Evolutionary conservation across 1,284 basidiomycete genomes (phyloP), one percentile per base, ranked within the genome.

Genomic region (Ustilago hordei): DNA sequence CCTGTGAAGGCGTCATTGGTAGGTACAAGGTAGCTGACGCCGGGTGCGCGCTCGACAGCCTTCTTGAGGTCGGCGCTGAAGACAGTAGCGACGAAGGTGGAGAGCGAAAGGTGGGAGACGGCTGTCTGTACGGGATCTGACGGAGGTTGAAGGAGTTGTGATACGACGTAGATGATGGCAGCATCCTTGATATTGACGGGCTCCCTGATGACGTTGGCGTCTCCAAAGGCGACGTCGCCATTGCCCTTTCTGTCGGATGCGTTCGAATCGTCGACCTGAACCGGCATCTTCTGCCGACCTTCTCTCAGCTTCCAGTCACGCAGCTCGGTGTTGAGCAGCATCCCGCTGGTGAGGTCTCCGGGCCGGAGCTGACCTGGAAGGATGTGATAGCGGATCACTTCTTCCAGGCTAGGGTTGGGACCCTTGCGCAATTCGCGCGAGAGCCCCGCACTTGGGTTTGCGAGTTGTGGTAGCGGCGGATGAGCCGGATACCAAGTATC

Each of bases 111-210:
- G 59, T 90, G 90, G 0, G 95, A 93, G 11, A 97, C 89, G 4
- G 94, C 92, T 2, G 93, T 92, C 82, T 93, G 90, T 41, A 98
- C 88, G 15, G 92, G 90, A 84, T 95, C 93, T 0, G 89, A 88
- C 0, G 97, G 97, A 15, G 94, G 93, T 8, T 91, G 88, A 28
- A 98, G 88, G 0, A 95, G 91, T 38, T 91, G 90, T 0, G 94
- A 93, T 52, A 98, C 88, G 78, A 98, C 92, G 87, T 99, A 99
- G 74, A 99, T 92, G 71, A 95, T 85, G 8, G 92, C 91, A 64
- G 64, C 52, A 12, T 93, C 92, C 69, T 93, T 90, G 64, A 92
- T 88, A 73, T 91, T 88, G 73, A 94, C 93, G 92, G 83, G 91
- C 41, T 92, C 91, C 11, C 91, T 92, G 65, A 96, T 89, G 17